Evolutionary conservation across 805 yeast species (phyloP).

Genomic region (Scheffersomyces lignosus): DNA sequence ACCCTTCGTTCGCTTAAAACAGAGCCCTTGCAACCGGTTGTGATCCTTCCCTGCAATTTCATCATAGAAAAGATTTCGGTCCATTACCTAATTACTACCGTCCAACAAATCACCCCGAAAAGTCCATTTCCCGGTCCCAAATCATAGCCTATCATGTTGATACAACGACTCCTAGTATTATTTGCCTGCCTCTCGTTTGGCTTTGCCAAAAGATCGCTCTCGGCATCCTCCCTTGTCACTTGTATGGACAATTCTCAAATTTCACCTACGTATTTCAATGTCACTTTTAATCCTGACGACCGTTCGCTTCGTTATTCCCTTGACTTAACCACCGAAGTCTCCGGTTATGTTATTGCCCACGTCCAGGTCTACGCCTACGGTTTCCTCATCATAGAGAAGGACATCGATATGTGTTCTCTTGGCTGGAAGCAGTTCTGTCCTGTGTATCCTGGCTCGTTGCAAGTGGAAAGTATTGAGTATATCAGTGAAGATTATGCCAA

Average conservation of each 20-base stretch:
- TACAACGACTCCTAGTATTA: background rate
- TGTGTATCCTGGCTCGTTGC: conserved; percentile 75
- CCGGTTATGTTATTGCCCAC: conserved; percentile 66
- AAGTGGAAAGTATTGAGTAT: conserved; percentile 69
- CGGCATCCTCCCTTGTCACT: conserved; percentile 78
- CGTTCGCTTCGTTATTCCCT: conserved; percentile 66
- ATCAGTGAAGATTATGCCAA: conserved; percentile 49
- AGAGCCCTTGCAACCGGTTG: too few relatives aligned
- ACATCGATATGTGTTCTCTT: conserved; percentile 61
- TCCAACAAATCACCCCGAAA: too few relatives aligned
- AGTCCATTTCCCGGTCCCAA: too few relatives aligned
- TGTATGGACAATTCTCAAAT: conserved; percentile 79
- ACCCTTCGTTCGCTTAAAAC: too few relatives aligned
- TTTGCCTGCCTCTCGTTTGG: background rate
- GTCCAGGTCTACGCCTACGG: conserved; percentile 86
- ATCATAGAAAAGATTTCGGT: too few relatives aligned
- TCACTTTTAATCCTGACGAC: conserved; percentile 71
- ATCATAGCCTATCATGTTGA: too few relatives aligned
- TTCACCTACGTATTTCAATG: conserved; percentile 72
- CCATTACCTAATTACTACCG: too few relatives aligned
- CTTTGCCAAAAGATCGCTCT: conserved; percentile 26
- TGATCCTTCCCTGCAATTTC: too few relatives aligned
- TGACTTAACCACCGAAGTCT: conserved; percentile 66
- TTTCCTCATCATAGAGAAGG: conserved; percentile 59
- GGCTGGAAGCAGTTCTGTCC: conserved; percentile 92